A percentile compares a stretch with the other conserved stretches of the same genome.
These are phyloP conservation scores for Sporothrix curviconia DNA, from an alignment of 2,329 filamentous ascomycete species.

Conservation along the genomic window DNA sequence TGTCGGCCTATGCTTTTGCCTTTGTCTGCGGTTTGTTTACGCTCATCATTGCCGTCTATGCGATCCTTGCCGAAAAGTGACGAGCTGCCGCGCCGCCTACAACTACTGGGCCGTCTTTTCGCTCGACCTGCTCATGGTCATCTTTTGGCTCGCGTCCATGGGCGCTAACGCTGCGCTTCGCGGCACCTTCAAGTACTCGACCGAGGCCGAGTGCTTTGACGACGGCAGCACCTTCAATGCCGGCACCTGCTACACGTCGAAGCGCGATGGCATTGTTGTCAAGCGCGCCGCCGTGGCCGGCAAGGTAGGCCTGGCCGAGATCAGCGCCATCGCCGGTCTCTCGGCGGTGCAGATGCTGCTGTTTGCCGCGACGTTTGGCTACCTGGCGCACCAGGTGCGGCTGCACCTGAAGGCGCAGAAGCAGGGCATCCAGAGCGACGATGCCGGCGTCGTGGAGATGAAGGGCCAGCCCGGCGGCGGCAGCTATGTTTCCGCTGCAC, in stretches of 20 bases:
- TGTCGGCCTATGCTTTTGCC: slow-evolving; percentile 23
- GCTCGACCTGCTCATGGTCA: slow-evolving; percentile 27
- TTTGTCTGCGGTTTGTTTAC: slow-evolving; percentile 27
- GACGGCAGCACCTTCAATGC: slow-evolving; percentile 25
- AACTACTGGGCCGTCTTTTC: slow-evolving; percentile 30
- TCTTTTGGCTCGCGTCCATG: slow-evolving; percentile 30
- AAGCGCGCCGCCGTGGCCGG: slow-evolving; percentile 21
- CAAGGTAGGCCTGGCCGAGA: slow-evolving; percentile 21
- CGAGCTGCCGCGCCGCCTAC: slow-evolving; percentile 22
- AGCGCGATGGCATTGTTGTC: slow-evolving; percentile 13
- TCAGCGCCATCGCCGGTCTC: slow-evolving; percentile 27
- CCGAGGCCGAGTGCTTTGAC: slow-evolving; percentile 23
- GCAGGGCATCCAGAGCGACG: slow-evolving; percentile 15
- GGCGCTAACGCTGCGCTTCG: slow-evolving; percentile 27
- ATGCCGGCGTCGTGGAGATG: slow-evolving; percentile 25
- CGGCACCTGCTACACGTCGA: slow-evolving; percentile 21
- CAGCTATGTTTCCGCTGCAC: neutral
- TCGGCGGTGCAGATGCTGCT: slow-evolving; percentile 25
- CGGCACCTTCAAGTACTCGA: slow-evolving; percentile 20
- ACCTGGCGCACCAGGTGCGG: slow-evolving; percentile 30
- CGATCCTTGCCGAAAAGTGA: slow-evolving; percentile 25
- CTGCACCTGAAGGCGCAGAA: slow-evolving; percentile 23
- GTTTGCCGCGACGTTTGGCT: slow-evolving; percentile 39
- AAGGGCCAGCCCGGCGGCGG: slow-evolving; percentile 19
- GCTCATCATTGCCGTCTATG: slow-evolving; percentile 24